Base-by-base conservation (phyloP, 1,284 basidiomycete genomes). In the Fomes fomentarius region DNA sequence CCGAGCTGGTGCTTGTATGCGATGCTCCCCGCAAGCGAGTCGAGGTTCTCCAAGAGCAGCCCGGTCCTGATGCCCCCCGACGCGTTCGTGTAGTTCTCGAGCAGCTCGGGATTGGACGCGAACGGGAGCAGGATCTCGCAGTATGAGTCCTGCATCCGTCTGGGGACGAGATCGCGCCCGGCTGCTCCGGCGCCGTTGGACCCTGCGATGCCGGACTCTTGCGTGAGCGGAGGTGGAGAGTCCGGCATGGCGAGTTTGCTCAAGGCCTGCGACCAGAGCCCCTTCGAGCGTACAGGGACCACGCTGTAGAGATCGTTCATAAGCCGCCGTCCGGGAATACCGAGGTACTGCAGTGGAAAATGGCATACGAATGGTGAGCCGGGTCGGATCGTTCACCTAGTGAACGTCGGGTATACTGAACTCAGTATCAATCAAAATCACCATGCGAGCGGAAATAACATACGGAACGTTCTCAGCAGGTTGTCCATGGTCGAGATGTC, bases 11-110 rank as follows among this genome's bases (percentile, higher is more conserved):
- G 89, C 63, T 91, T 88, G 71, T 93, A 93, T 1, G 89, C 80
- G 56, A 93, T 91, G 3, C 88, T 89, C 11, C 91, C 91, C 1
- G 91, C 91, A 15, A 93, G 76, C 6, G 89, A 90, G 67, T 94
- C 91, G 39, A 93, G 77, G 66, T 93, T 83, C 65, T 89, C 85
- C 81, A 89, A 84, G 25, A 89, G 70, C 79, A 85, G 87, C 47
- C 87, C 87, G 0, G 77, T 87, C 26, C 86, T 77, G 60, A 89
- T 83, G 6, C 85, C 84, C 15, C 87, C 87, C 24, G 78, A 77
- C 0, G 85, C 85, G 62, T 89, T 89, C 3, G 81, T 86, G 63
- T 89, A 88, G 58, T 81, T 76, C 60, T 89, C 87, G 24, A 88
- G 73, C 14, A 87, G 69, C 47, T 79, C 69, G 0, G 81, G 75